Percentiles rank a stretch among this genome's conserved stretches.
Evolutionary conservation across 441 rosid species (phyloP).

Genomic region (Adansonia rubrostipa): DNA sequence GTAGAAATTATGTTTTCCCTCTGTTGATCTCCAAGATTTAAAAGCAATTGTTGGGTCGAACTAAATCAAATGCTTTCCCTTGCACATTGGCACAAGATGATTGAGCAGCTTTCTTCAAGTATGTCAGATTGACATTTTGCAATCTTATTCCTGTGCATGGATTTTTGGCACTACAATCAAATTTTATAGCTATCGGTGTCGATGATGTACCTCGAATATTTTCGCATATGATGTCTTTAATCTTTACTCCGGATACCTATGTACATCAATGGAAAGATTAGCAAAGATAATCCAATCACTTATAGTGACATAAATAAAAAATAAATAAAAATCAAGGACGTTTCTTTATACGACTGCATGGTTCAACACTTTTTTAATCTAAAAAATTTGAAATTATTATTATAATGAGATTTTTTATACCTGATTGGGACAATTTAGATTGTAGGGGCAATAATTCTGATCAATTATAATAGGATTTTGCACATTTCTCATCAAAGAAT

Average conservation of each 20-base stretch:
- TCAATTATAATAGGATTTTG: slow-evolving; percentile 65
- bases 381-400: not conserved
- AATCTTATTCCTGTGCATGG: slow-evolving; percentile 47
- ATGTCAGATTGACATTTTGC: slow-evolving; percentile 46
- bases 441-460: slow-evolving; percentile 65
- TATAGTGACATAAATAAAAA: not conserved
- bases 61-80: not conserved
- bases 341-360: too few species aligned
- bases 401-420: slow-evolving; percentile 26
- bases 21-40: not conserved
- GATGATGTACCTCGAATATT: slow-evolving; percentile 48
- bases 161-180: slow-evolving; percentile 45
- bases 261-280: not conserved
- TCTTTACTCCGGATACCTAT: slow-evolving; percentile 36
- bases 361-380: not conserved
- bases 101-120: slow-evolving; percentile 24
- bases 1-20: not conserved
- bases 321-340: not conserved
- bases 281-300: not conserved
- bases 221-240: slow-evolving; percentile 40
- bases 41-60: not conserved
- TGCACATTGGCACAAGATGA: not conserved
- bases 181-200: slow-evolving; percentile 44
- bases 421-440: slow-evolving; percentile 55
- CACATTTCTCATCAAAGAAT: slow-evolving; percentile 49